These are phyloP conservation scores for Colletotrichum truncatum DNA, from an alignment of 2,329 filamentous ascomycete species.

Conservation along the genomic window DNA sequence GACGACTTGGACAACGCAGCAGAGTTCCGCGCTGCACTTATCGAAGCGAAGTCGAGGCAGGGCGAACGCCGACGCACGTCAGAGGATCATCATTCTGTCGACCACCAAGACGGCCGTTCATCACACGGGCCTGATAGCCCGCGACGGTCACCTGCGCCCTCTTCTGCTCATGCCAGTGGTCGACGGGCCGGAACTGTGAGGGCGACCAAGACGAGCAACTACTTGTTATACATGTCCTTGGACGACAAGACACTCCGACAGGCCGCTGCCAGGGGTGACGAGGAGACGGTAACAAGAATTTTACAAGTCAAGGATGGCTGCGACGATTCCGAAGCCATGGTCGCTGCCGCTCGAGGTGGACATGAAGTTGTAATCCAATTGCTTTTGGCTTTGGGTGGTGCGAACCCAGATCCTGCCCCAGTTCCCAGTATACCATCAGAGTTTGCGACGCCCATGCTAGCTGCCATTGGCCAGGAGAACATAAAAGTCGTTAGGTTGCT, in stretches of 20 bases:
- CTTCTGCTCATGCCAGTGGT: constrained; percentile 45
- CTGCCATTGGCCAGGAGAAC: constrained; percentile 90
- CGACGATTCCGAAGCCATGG: constrained; percentile 85
- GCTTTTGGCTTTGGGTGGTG: constrained; percentile 72
- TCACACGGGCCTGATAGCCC: constrained; percentile 68
- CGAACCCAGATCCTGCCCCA: constrained; percentile 75
- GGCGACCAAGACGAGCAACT: constrained; percentile 71
- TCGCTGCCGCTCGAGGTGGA: constrained; percentile 90
- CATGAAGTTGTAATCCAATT: constrained; percentile 89
- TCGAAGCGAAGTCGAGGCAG: constrained; percentile 65
- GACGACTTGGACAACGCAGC: constrained; percentile 80
- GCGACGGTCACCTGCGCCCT: constrained; percentile 62
- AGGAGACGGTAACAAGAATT: constrained; percentile 69
- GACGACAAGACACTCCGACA: constrained; percentile 69
- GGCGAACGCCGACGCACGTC: constrained; percentile 64
- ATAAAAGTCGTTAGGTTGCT: constrained; percentile 85
- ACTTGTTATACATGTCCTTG: constrained; percentile 69
- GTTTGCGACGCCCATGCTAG: constrained; percentile 90
- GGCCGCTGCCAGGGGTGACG: constrained; percentile 69
- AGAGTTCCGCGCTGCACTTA: constrained; percentile 77
- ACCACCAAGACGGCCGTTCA: constrained; percentile 57
- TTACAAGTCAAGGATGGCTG: constrained; percentile 68
- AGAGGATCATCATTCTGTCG: constrained; percentile 63
- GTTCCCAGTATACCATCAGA: constrained; percentile 69
- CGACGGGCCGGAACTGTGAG: constrained; percentile 65